Evolutionary conservation across 352 stramenopile species (phyloP).

Genomic region (Aphanomyces cochlioides): DNA sequence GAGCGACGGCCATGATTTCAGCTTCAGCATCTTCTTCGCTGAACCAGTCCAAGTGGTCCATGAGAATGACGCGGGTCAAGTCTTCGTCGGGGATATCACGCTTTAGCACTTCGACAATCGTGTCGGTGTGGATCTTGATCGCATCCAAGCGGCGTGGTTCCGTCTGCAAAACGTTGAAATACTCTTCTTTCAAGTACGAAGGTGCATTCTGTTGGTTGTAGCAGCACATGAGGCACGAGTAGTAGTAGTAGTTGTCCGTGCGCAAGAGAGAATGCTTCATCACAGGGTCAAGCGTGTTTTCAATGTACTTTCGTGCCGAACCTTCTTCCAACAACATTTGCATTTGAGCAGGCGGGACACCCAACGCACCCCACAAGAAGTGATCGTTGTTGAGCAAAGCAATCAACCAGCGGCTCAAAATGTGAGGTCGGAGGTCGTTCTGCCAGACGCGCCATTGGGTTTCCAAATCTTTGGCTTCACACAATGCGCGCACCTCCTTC

Average conservation of each 20-base stretch:
- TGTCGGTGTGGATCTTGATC: conserved; percentile 31
- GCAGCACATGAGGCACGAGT: conserved; percentile 38
- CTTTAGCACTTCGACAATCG: conserved; percentile 15
- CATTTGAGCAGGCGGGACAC: conserved; percentile 37
- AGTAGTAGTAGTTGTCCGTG: conserved; percentile 45
- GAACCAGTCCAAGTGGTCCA: conserved; percentile 29
- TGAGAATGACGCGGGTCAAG: conserved; percentile 17
- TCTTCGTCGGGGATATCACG: conserved; percentile 18
- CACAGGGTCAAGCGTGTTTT: conserved; percentile 35
- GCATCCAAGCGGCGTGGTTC: conserved; percentile 34
- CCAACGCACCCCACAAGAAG: conserved; percentile 34
- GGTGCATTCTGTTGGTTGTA: conserved; percentile 41
- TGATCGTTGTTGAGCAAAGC: conserved; percentile 31
- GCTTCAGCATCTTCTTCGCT: conserved; percentile 19
- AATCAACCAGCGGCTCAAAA: conserved; percentile 32
- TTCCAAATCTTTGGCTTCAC: conserved; percentile 30
- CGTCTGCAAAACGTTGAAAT: conserved; percentile 35
- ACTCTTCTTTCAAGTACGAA: conserved; percentile 36
- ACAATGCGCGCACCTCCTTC: conserved; percentile 1
- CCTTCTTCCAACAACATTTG: conserved; percentile 32
- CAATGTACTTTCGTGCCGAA: conserved; percentile 25
- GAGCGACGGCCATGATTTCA: conserved; percentile 12
- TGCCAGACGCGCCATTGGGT: conserved; percentile 23
- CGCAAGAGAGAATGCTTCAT: conserved; percentile 38
- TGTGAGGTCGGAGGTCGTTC: conserved; percentile 20